Base-by-base conservation (phyloP, 306 rosid species). In the Vigna unguiculata region DNA sequence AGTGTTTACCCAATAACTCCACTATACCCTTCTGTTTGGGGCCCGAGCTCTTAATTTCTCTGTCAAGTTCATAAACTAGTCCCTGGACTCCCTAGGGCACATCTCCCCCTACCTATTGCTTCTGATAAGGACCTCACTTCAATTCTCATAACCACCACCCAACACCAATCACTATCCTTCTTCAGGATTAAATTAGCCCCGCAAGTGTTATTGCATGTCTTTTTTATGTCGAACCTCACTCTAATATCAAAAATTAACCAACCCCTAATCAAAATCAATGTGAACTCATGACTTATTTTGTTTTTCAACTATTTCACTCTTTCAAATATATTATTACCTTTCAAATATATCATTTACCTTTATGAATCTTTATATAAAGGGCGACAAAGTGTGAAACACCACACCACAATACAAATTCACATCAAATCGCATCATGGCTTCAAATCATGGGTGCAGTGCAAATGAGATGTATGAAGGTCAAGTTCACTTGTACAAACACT, bases 1-100 rank as follows among this genome's bases (percentile, higher is more conserved):
- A 76, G 72, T 78, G 83, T 72, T 77, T 71, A 75, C 28, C 82
- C 85, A 82, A 82, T 82, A 64, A 82, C 85, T 38, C 71, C 76
- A 71, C 75, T 82, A 70, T 63, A 70, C 48, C 64, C 45, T 69
- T 66, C 48, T 36, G 25, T 49, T 58, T 69, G 43, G 77, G 78
- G 84, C 77, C 88, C 84, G 19, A 51, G 10, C 74, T 57, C 66
- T 13, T 6, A 32, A 79, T 55, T 45, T 41, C 10, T 36, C 58
- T 48, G 71, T 59, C 77, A 60, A 38, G 15, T 8, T 69, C 70
- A 47, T 41, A 4, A 81, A 62, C 34, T 61, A 22, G 61, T 40
- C 6, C 10, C 63, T 66, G n/a, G 51, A 41, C 40, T 51, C 78
- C 82, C 63, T 25, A 54, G 59, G 72, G 65, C 69, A 58, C 71